phyloP scores from a whole-genome alignment of 768 basidiomycete genomes.

The Coprinopsis strossmayeri region DNA sequence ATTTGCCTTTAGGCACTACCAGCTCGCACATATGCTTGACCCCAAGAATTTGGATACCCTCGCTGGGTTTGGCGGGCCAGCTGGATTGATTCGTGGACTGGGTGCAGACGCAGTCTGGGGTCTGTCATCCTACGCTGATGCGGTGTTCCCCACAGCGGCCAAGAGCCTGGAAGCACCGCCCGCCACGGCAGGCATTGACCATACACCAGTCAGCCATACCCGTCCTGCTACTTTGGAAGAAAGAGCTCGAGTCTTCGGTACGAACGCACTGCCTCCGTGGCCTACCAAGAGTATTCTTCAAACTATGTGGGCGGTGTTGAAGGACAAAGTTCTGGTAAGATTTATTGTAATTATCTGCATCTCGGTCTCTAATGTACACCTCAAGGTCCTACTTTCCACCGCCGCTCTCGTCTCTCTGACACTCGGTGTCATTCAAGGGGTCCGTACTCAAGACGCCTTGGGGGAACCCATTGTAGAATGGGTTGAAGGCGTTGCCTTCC shows the following conservation, averaged over 20 bases:
- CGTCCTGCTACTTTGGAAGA: slow-evolving; percentile 47
- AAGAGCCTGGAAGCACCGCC: too few relatives aligned
- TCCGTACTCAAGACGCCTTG: slow-evolving; percentile 53
- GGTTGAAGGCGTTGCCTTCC: slow-evolving; percentile 90
- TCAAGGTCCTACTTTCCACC: slow-evolving; percentile 79
- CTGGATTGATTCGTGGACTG: slow-evolving; percentile 62
- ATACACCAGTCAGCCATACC: too few relatives aligned
- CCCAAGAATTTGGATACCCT: slow-evolving; percentile 75
- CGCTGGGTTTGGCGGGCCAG: slow-evolving; percentile 63
- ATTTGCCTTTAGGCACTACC: slow-evolving; percentile 66
- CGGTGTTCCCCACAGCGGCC: too few relatives aligned
- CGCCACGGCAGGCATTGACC: too few relatives aligned
- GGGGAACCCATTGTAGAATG: slow-evolving; percentile 84
- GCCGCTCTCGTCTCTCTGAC: slow-evolving; percentile 92
- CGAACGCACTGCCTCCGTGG: slow-evolving; percentile 66
- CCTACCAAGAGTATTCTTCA: slow-evolving; percentile 60
- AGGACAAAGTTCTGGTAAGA: slow-evolving; percentile 89
- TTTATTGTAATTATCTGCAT: slow-evolving; percentile 21
- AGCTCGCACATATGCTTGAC: slow-evolving; percentile 82
- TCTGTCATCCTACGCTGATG: slow-evolving; percentile 25
- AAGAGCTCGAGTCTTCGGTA: slow-evolving; percentile 64
- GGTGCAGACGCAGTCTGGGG: slow-evolving; percentile 58
- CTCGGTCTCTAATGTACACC: neutral
- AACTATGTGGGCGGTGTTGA: slow-evolving; percentile 81
- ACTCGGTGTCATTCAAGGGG: slow-evolving; percentile 77